These are phyloP conservation scores for Didymosphaeria variabile DNA, from an alignment of 2,329 filamentous ascomycete genomes.

Conservation along the genomic window DNA sequence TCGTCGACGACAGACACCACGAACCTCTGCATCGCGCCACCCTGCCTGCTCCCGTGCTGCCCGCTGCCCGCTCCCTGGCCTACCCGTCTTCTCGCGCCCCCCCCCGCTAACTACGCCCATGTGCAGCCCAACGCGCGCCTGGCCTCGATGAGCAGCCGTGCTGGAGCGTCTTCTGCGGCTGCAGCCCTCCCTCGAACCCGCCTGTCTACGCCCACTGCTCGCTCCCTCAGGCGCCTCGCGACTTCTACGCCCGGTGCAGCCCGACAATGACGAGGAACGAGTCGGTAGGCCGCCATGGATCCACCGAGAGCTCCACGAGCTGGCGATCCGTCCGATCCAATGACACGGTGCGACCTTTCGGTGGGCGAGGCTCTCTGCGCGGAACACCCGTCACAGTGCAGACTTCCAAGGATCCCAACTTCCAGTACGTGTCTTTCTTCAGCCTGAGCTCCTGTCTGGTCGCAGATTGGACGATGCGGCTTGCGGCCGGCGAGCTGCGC, in stretches of 20 bases:
- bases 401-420: slow-evolving; percentile 61
- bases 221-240: slow-evolving; percentile 28
- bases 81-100: slow-evolving; percentile 12
- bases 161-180: slow-evolving; percentile 42
- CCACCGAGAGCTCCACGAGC: slow-evolving; percentile 72
- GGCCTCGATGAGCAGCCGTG: slow-evolving; percentile 51
- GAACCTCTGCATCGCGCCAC: slow-evolving; percentile 11
- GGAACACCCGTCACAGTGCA: slow-evolving; percentile 59
- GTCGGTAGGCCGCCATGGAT: slow-evolving; percentile 70
- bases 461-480: slow-evolving; percentile 15
- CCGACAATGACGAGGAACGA: slow-evolving; percentile 72
- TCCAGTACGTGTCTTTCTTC: slow-evolving; percentile 52
- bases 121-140: slow-evolving; percentile 27
- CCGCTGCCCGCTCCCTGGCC: background rate
- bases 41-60: slow-evolving; percentile 10
- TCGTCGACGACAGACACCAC: slow-evolving; percentile 14
- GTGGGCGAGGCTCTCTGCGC: slow-evolving; percentile 46
- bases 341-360: slow-evolving; percentile 67
- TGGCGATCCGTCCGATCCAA: slow-evolving; percentile 72
- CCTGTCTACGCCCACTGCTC: slow-evolving; percentile 23
- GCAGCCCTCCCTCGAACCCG: slow-evolving; percentile 38
- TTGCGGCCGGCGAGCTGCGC: slow-evolving; percentile 21
- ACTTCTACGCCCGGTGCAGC: slow-evolving; percentile 22
- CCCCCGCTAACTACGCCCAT: slow-evolving; percentile 20
- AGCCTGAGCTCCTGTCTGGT: slow-evolving; percentile 17